Base-by-base conservation (phyloP, 176 grass and related monocot species). In the Triticum timopheevii region DNA sequence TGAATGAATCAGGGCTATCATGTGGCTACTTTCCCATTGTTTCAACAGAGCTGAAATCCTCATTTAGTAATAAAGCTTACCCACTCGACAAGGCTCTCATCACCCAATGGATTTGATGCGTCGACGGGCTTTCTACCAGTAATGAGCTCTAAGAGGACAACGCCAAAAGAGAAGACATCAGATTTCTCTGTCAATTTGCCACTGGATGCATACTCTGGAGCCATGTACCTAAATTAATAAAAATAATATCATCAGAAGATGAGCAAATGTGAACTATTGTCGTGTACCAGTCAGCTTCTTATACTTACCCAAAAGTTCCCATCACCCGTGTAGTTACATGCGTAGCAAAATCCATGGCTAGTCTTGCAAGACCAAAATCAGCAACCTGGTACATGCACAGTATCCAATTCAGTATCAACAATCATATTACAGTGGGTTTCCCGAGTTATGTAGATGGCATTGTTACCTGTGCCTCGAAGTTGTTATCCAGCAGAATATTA, bases 1-100 rank as follows among this genome's bases (percentile, higher is more conserved):
- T 17, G 15, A 80, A 38, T 33, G 23, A 64, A 13, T 38, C 40
- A 79, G n/a, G 70, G 17, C 39, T 12, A 23, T 36, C 49, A 50
- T 50, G 47, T 23, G 13, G 1, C 27, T 17, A 16, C 6, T 59
- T 64, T 74, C 67, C 15, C 3, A 40, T 66, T 90, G 58, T 3
- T 31, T 35, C 7, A 20, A 1, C 35, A 73, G 0, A 7, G 49
- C 54, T 15, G 20, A 13, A 67, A 79, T 65, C 7, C 8, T 62
- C 54, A 75, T 13, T 38, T 62, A 76, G n/a, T 28, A 52, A 10
- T 80, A 69, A 54, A 88, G 52, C 90, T 91, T 91, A 99, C 97
- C 92, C 97, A 96, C 79, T 99, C 97, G 33, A 99, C 94, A 66
- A 99, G 97, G 82, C 97, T 96, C 88, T 99, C 97, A 80, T 96